Evolutionary conservation across 345 rosid genomes (phyloP).

Genomic region (Boechera retrofracta): DNA sequence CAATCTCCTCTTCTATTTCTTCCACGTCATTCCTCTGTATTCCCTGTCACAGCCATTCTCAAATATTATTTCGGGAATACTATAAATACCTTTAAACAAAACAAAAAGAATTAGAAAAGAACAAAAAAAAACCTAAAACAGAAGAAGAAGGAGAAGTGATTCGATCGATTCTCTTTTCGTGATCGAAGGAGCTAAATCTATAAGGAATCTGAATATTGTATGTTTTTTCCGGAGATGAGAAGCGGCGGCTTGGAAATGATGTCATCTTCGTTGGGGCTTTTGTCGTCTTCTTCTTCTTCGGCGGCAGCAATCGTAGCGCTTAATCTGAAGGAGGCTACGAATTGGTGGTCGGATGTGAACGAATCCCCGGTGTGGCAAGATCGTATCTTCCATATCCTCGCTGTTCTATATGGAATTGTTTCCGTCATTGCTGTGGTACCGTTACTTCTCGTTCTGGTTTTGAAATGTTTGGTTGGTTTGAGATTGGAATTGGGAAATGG

Average conservation of each 20-base stretch:
- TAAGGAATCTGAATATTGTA: conserved; percentile 19
- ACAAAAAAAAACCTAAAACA: not conserved
- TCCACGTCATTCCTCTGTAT: conserved; percentile 34
- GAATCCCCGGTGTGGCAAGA: conserved; percentile 63
- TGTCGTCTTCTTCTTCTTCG: conserved; percentile 17
- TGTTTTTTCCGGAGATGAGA: conserved; percentile 22
- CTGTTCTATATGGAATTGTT: conserved; percentile 57
- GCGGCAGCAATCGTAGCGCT: conserved; percentile 32
- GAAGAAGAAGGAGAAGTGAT: conserved; percentile 40
- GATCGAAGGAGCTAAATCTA: conserved; percentile 10
- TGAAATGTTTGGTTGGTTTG: conserved; percentile 17
- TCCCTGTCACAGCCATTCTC: conserved; percentile 31
- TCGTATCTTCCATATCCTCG: conserved; percentile 54
- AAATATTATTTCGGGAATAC: conserved; percentile 18
- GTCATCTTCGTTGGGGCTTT: conserved; percentile 29
- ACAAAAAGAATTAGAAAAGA: not conserved
- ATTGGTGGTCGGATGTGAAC: conserved; percentile 65
- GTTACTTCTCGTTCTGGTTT: not conserved
- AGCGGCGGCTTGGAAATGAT: conserved; percentile 30
- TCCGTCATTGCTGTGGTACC: conserved; percentile 65
- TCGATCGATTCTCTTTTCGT: conserved; percentile 34
- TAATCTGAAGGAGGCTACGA: conserved; percentile 38
- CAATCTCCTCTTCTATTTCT: not conserved
- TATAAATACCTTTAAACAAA: conserved; percentile 3
- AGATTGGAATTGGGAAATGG: conserved; percentile 2